Percentiles rank a stretch among this genome's conserved stretches.
phyloP scores from a whole-genome alignment of 177 flowering plant species.

The Vitis hybrid region DNA sequence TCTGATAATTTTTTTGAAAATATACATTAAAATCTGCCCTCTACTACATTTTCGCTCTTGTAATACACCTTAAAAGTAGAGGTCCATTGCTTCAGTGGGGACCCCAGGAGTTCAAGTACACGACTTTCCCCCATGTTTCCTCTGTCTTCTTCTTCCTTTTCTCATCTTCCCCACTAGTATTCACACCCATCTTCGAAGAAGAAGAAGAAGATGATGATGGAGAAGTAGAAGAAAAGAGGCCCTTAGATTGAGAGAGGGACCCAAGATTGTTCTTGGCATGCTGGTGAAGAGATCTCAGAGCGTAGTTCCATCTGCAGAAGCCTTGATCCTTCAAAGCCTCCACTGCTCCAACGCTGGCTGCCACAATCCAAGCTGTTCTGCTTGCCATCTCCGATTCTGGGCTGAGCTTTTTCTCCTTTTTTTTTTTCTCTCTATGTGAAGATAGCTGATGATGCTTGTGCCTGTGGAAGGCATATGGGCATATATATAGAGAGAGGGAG shows the following conservation, averaged over 20 bases:
- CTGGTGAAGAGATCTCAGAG: conserved; percentile 20
- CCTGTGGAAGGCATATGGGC: too few species aligned
- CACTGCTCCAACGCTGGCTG: conserved; percentile 26
- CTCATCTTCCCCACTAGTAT: too few species aligned
- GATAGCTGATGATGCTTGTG: too few species aligned
- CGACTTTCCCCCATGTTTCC: not conserved
- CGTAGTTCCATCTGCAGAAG: conserved; percentile 29
- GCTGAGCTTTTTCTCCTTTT: too few species aligned
- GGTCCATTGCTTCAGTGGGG: not conserved
- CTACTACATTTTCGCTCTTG: too few species aligned
- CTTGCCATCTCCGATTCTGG: not conserved
- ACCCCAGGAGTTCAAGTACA: conserved; percentile 10
- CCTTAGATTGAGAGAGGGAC: conserved; percentile 20
- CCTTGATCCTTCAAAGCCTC: conserved; percentile 37
- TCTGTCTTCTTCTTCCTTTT: conserved; percentile 6
- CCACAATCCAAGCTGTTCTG: conserved; percentile 20
- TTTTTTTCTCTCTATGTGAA: too few species aligned
- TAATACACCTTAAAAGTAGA: too few species aligned
- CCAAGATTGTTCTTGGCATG: conserved; percentile 22
- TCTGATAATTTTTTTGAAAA: too few species aligned
- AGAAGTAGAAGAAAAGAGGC: conserved; percentile 7
- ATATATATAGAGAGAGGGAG: too few species aligned
- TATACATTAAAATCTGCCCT: too few species aligned
- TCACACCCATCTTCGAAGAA: not conserved
- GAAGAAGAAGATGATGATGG: not conserved